A percentile compares a stretch with the other conserved stretches of the same genome.
These are phyloP conservation scores for Sporothrix variecibatus DNA, from an alignment of 2,329 filamentous ascomycete species.

Conservation along the genomic window DNA sequence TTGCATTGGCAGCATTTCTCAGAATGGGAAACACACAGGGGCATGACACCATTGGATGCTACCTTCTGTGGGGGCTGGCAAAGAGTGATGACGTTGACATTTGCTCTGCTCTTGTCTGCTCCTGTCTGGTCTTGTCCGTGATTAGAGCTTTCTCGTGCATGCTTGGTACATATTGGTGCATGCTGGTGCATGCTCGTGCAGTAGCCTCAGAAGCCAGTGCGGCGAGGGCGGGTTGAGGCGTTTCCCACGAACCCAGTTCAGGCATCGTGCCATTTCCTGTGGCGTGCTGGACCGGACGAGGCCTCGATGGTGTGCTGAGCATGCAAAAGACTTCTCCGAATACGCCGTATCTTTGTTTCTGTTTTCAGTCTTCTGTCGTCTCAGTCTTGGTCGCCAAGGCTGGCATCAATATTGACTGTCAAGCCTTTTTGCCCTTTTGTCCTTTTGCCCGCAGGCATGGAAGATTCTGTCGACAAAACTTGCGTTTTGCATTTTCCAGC, in stretches of 20 bases:
- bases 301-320: background rate
- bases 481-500: slow-evolving; percentile 17
- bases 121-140: background rate
- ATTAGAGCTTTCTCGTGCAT: slow-evolving; percentile 4
- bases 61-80: background rate
- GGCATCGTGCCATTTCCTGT: slow-evolving; percentile 6
- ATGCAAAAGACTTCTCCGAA: background rate
- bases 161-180: slow-evolving; percentile 4
- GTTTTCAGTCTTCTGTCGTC: too few species aligned
- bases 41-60: slow-evolving; percentile 2
- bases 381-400: background rate
- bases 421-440: background rate
- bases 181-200: slow-evolving; percentile 6
- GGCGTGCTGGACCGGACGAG: background rate
- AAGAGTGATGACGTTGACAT: slow-evolving; percentile 20
- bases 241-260: background rate
- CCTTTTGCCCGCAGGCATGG: slow-evolving; percentile 2
- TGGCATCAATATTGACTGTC: background rate
- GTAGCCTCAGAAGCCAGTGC: background rate
- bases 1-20: background rate
- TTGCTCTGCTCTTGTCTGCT: background rate
- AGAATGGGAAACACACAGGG: background rate
- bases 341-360: background rate
- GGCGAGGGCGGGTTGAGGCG: background rate
- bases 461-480: background rate